These are phyloP conservation scores for Paraphaeosphaeria minitans DNA, from an alignment of 2,329 filamentous ascomycete genomes.

Conservation along the genomic window DNA sequence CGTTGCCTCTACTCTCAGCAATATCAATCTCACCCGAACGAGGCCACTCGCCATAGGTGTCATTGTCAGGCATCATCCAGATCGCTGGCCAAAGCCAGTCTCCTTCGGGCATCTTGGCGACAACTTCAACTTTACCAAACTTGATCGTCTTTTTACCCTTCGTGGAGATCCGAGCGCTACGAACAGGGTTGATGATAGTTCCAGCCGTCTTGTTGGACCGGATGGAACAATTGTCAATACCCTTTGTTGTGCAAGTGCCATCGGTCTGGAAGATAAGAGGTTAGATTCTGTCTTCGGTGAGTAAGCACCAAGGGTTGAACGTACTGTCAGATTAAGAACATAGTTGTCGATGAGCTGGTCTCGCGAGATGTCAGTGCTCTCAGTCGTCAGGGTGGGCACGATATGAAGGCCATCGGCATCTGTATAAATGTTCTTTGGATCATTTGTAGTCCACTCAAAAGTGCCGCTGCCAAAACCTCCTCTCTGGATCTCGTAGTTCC, in stretches of 20 bases:
- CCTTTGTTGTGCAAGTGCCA: slow-evolving; percentile 69
- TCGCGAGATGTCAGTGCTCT: slow-evolving; percentile 66
- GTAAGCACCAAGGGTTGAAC: neutral
- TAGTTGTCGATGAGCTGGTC: slow-evolving; percentile 64
- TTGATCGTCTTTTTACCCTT: slow-evolving; percentile 71
- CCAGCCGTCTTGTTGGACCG: slow-evolving; percentile 76
- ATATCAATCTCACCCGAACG: slow-evolving; percentile 81
- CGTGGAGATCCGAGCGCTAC: slow-evolving; percentile 76
- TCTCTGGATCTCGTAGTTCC: slow-evolving; percentile 74
- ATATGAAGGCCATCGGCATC: slow-evolving; percentile 72
- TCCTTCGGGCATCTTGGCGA: slow-evolving; percentile 73
- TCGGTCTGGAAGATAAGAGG: slow-evolving; percentile 29
- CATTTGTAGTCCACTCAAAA: slow-evolving; percentile 73
- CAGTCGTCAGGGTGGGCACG: slow-evolving; percentile 71
- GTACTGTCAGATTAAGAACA: slow-evolving; percentile 26
- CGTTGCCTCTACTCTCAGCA: slow-evolving; percentile 75
- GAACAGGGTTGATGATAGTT: slow-evolving; percentile 74
- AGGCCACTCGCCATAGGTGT: slow-evolving; percentile 77
- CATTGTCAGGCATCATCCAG: slow-evolving; percentile 65
- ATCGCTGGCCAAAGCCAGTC: slow-evolving; percentile 90
- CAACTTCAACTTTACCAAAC: slow-evolving; percentile 80
- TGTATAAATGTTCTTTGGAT: slow-evolving; percentile 74
- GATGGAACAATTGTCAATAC: slow-evolving; percentile 66
- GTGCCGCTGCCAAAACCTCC: slow-evolving; percentile 72
- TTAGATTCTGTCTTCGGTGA: neutral